Percentiles rank a stretch among this genome's conserved stretches.
Evolutionary conservation across 139 green algal species (phyloP).

Genomic region (Coelastrella sp.): DNA sequence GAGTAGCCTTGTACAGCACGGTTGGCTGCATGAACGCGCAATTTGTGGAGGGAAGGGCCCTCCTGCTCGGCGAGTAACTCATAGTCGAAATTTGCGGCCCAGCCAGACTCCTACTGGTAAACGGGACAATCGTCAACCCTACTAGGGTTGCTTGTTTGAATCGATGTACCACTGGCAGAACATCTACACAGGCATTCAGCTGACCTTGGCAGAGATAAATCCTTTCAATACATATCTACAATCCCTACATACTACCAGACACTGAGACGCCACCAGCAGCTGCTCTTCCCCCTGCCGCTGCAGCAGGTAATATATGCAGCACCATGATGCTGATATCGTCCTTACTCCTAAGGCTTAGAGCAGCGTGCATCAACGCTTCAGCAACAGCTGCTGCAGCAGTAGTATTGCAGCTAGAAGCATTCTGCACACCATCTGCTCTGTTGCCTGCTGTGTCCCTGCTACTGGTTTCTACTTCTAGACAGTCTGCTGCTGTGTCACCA

Average conservation of each 20-base stretch:
- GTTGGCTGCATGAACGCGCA: too few relatives aligned
- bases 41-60: too few relatives aligned
- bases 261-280: background rate
- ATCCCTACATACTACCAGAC: background rate
- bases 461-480: conserved; percentile 28
- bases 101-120: too few relatives aligned
- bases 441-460: background rate
- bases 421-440: background rate
- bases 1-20: too few relatives aligned
- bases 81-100: too few relatives aligned
- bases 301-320: conserved; percentile 42
- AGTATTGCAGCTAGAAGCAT: background rate
- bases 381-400: conserved; percentile 31
- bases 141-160: too few relatives aligned
- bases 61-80: too few relatives aligned
- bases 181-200: background rate
- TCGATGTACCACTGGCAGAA: background rate
- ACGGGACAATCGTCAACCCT: too few relatives aligned
- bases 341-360: conserved; percentile 36
- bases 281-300: background rate
- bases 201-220: too few relatives aligned
- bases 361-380: conserved; percentile 35
- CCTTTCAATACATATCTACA: too few relatives aligned
- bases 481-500: background rate
- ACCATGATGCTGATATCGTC: conserved; percentile 51